Evolutionary conservation across 1,139 yeast species (phyloP), one percentile per base, ranked within the genome.

Genomic region (Lodderomyces metapsilosis): DNA sequence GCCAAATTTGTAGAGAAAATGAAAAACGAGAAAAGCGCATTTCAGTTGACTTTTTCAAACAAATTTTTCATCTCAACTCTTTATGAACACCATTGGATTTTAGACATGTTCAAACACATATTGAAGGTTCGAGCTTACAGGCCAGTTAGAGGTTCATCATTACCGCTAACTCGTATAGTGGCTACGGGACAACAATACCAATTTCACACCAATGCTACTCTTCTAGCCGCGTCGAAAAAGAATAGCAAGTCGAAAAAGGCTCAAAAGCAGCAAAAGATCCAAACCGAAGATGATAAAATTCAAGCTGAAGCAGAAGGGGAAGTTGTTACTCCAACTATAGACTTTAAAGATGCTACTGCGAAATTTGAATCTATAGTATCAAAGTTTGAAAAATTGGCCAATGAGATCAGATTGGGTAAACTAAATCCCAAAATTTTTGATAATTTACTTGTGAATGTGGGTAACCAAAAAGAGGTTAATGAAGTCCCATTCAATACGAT

Each of bases 391-490:
- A 80, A 80, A 49, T 71, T 69, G 40, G 68, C 84, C 23, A 75
- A 74, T 38, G 88, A 82, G 46, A 66, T 80, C 40, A 85, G 82
- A 53, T 67, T 82, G 53, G 95, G 94, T 2, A 78, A 76, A 43
- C 70, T 87, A 3, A 82, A 81, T 49, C 83, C 91, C 1, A 68
- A 70, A 27, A 74, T 84, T 20, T 86, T 88, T 53, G 86, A 86
- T 58, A 62, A 73, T 12, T 61, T 88, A 46, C 61, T 61, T 36
- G 75, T 89, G 9, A 65, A 68, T n/a, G 58, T 76, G n/a, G 39
- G 41, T 5, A 36, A 37, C 23, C 39, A 38, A 6, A 39, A 36
- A 4, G 71, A 69, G 18, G 76, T 76, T 38, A 71, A 71, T 30
- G 65, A 46, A 9, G 66, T 62, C 5, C 72, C 71, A 6, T 84